A percentile compares a stretch with the other conserved stretches of the same genome.
Conservation (phyloP, 257 asterid genomes). For the Solanum chmielewskii region DNA sequence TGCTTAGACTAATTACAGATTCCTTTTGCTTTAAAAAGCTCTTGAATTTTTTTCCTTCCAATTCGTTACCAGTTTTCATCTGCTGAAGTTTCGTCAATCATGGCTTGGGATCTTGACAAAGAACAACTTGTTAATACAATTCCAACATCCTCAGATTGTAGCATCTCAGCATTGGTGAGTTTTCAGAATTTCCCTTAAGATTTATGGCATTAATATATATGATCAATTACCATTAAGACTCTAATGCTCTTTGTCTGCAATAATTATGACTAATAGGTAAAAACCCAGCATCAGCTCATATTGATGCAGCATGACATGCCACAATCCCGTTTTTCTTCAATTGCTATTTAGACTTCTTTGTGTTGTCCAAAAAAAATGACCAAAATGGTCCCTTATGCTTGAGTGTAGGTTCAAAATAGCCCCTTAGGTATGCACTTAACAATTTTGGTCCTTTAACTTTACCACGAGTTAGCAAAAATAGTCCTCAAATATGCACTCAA, state of each 20-base stretch:
- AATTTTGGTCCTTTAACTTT: background rate
- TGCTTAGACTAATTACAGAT: too few relatives aligned
- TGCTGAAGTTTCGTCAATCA: conserved; percentile 78
- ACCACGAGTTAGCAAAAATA: background rate
- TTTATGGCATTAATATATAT: background rate
- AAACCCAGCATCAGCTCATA: background rate
- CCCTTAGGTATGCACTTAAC: background rate
- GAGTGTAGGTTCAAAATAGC: background rate
- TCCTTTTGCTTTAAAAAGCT: background rate
- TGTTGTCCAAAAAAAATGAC: background rate
- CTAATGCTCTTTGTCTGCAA: background rate
- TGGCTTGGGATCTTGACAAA: conserved; percentile 98
- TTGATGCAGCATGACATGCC: background rate
- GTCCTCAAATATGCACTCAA: background rate
- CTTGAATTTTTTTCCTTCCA: background rate
- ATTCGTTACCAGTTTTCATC: conserved; percentile 54
- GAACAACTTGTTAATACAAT: conserved; percentile 78
- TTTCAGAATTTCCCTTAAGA: background rate
- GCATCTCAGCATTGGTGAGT: conserved; percentile 90
- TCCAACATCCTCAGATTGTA: conserved; percentile 66
- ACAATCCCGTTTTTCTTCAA: background rate
- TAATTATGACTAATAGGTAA: background rate
- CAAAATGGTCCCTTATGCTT: background rate
- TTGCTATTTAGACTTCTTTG: background rate
- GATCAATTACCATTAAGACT: background rate